Base-by-base conservation (phyloP, 225 moss, liverwort and hornwort species). In the Physcomitrellopsis africana region DNA sequence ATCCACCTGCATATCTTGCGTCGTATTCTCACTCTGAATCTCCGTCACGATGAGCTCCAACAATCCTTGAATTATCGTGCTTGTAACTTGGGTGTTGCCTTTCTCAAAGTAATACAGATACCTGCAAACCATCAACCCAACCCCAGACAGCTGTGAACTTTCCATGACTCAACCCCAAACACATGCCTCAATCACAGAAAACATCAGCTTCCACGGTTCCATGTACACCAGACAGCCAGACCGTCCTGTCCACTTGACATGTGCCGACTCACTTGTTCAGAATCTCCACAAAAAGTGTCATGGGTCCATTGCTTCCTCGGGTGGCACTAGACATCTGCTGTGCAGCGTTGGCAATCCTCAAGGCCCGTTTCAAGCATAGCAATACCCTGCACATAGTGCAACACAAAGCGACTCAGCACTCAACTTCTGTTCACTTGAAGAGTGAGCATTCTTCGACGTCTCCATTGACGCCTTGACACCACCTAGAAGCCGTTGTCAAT, bases 251-350 rank as follows among this genome's bases (percentile, higher is more conserved):
- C 52, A 44, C n/a, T 58, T 48, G 17, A 77, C 48, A 61, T 20
- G 32, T 9, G n/a, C 10, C 10, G 27, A 78, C 91, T 73, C 80
- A 97, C 97, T 99, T 99, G 81, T 99, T 99, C 51, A 99, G 75
- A 65, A 99, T 99, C 85, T 99, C 97, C 41, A 99, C 95, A 70
- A 99, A 99, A 37, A 99, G 86, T 9, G 97, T 99, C 92, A 99
- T 80, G 14, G 97, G 95, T 27, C 97, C 97, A 83, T 92, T 99
- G 84, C 90, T 99, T 72, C 97, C 97, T 81, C 97, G 85, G 51
- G 97, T 99, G 68, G 97, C 97, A 79, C 95, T 99, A 8, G 95
- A 94, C 97, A 99, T 95, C 84, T 99, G 97, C 80, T 99, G 97
- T 22, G 97, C 97, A 69, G 97, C 95, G 79, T 92, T 95, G 58